Percentiles rank a stretch among this genome's conserved stretches.
Evolutionary conservation across 352 stramenopile genomes (phyloP).

Genomic region (Globisporangium paroecandrum): DNA sequence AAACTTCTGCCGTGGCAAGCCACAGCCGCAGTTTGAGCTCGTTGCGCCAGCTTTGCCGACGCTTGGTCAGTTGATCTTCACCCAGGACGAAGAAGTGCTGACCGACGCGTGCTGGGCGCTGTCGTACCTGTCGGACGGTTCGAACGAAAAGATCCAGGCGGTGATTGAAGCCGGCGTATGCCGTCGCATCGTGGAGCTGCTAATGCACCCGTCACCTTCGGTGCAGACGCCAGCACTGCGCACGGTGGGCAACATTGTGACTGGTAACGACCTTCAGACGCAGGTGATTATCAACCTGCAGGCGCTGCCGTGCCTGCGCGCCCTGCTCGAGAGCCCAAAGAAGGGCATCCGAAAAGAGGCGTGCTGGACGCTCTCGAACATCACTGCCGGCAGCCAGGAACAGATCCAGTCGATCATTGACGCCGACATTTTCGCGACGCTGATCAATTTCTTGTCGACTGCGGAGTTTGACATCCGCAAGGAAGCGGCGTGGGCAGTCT

Average conservation of each 20-base stretch:
- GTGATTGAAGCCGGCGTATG: slow-evolving; percentile 97
- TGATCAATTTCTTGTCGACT: slow-evolving; percentile 96
- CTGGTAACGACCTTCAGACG: slow-evolving; percentile 98
- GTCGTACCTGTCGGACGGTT: slow-evolving; percentile 97
- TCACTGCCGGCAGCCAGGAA: slow-evolving; percentile 98
- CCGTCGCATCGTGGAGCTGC: slow-evolving; percentile 95
- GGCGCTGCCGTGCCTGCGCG: slow-evolving; percentile 94
- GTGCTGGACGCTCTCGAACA: slow-evolving; percentile 99
- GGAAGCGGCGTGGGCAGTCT: slow-evolving; percentile 84
- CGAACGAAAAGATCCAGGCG: slow-evolving; percentile 99
- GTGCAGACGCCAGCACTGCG: slow-evolving; percentile 82
- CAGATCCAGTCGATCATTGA: slow-evolving; percentile 99
- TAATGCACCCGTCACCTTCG: slow-evolving; percentile 78
- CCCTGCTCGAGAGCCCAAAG: slow-evolving; percentile 93
- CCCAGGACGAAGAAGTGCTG: slow-evolving; percentile 97
- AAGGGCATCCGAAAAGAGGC: slow-evolving; percentile 99
- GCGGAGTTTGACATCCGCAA: slow-evolving; percentile 95
- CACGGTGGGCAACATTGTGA: slow-evolving; percentile 98
- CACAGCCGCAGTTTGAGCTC: slow-evolving; percentile 93
- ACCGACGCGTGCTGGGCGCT: slow-evolving; percentile 99
- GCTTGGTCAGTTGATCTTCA: slow-evolving; percentile 96
- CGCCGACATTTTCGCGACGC: slow-evolving; percentile 94
- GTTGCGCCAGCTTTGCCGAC: slow-evolving; percentile 94
- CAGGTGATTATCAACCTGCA: slow-evolving; percentile 99
- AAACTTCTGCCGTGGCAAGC: slow-evolving; percentile 96